Percentiles rank a stretch among this genome's conserved stretches.
These are phyloP conservation scores for Phytophthora cajani DNA, from an alignment of 352 stramenopile genomes.

Conservation along the genomic window DNA sequence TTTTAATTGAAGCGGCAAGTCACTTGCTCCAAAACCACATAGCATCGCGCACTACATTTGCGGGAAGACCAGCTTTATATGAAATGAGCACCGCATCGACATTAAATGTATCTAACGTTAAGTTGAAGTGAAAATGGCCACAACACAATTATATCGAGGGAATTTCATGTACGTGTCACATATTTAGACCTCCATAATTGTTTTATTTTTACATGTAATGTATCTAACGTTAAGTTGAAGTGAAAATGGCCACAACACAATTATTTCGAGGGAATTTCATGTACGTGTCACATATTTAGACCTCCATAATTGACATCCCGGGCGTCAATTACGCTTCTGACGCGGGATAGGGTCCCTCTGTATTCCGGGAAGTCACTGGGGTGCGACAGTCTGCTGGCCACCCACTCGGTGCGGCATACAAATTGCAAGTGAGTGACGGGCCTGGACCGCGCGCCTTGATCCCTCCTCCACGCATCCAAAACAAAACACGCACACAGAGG, in stretches of 20 bases:
- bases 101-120: too few relatives aligned
- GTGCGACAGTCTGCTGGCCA: conserved; percentile 48
- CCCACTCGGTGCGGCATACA: conserved; percentile 71
- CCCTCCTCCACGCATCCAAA: conserved; percentile 41
- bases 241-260: not conserved
- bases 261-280: not conserved
- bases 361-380: conserved; percentile 10
- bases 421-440: conserved; percentile 60
- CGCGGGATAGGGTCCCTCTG: not conserved
- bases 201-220: too few relatives aligned
- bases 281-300: not conserved
- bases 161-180: conserved; percentile 1
- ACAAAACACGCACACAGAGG: conserved; percentile 44
- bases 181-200: not conserved
- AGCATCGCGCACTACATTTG: too few relatives aligned
- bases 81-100: too few relatives aligned
- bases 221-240: too few relatives aligned
- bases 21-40: too few relatives aligned
- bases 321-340: not conserved
- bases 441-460: conserved; percentile 9
- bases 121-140: too few relatives aligned
- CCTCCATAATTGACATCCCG: conserved; percentile 7
- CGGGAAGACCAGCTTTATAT: too few relatives aligned
- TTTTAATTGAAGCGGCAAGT: too few relatives aligned
- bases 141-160: not conserved